Evolutionary conservation across 495 filamentous ascomycete genomes (phyloP).

Genomic region (Penicillium flavigenum): DNA sequence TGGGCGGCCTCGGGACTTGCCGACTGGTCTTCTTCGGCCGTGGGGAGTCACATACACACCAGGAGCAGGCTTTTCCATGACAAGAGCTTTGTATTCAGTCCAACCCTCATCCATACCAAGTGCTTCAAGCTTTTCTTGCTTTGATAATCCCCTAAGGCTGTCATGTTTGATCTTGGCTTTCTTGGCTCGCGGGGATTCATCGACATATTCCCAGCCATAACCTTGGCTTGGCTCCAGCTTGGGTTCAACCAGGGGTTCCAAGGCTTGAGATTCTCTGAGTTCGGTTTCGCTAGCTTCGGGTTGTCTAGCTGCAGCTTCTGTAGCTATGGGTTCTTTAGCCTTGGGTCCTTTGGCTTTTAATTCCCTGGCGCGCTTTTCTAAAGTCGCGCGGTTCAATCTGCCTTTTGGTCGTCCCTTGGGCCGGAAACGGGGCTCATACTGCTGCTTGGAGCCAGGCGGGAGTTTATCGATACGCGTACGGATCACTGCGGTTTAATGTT

Average conservation of each 20-base stretch:
- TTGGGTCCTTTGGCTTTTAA: not conserved
- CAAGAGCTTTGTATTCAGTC: slow-evolving; percentile 44
- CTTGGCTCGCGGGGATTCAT: not conserved
- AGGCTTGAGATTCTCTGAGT: not conserved
- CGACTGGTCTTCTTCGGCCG: slow-evolving; percentile 45
- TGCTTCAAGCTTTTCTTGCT: slow-evolving; percentile 41
- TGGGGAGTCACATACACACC: slow-evolving; percentile 55
- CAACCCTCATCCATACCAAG: slow-evolving; percentile 45
- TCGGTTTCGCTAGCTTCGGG: not conserved
- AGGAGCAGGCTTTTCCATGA: slow-evolving; percentile 41
- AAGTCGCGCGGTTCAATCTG: not conserved
- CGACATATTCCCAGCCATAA: slow-evolving; percentile 5
- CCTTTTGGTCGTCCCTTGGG: slow-evolving; percentile 6
- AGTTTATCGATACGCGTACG: slow-evolving; percentile 9
- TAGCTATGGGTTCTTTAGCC: not conserved
- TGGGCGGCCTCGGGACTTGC: slow-evolving; percentile 50
- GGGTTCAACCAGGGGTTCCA: not conserved
- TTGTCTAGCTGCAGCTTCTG: not conserved
- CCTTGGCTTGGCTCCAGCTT: not conserved
- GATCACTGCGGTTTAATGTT: slow-evolving; percentile 2
- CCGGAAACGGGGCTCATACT: not conserved
- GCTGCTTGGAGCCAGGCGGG: slow-evolving; percentile 6
- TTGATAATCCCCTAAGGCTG: slow-evolving; percentile 32
- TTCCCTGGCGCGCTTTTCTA: not conserved
- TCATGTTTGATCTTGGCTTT: slow-evolving; percentile 18